Conservation (phyloP, 768 basidiomycete species). For the Hericium rajendrae region DNA sequence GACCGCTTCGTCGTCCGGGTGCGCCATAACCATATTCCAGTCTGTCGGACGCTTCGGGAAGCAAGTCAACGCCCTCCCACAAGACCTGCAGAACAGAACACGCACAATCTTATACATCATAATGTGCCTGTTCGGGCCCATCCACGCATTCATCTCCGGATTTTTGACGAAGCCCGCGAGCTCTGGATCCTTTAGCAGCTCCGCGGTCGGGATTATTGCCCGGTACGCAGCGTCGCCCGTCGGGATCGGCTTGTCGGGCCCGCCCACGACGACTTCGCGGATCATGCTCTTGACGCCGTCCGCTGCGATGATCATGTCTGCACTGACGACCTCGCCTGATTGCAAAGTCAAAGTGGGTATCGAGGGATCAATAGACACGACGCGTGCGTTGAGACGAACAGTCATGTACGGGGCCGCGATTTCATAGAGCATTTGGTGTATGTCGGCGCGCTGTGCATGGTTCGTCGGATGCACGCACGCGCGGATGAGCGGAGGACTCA, state of each 20-base stretch:
- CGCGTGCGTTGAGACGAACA: not conserved
- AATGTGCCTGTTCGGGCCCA: constrained; percentile 9
- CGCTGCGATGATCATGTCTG: constrained; percentile 16
- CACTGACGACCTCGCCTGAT: constrained; percentile 12
- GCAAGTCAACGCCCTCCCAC: not conserved
- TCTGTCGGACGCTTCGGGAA: constrained; percentile 8
- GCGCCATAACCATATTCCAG: constrained; percentile 13
- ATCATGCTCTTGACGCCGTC: constrained; percentile 16
- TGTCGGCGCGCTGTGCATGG: not conserved
- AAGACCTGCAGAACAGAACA: not conserved
- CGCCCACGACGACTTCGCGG: constrained; percentile 15
- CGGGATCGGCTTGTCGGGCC: constrained; percentile 10
- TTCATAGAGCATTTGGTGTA: not conserved
- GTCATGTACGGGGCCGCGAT: not conserved
- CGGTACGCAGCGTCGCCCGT: constrained; percentile 21
- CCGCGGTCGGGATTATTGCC: not conserved
- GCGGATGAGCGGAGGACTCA: not conserved
- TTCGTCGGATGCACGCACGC: not conserved
- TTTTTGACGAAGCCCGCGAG: constrained; percentile 4
- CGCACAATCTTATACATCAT: constrained; percentile 9
- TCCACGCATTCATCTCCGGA: constrained; percentile 10
- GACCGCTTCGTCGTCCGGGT: constrained; percentile 9
- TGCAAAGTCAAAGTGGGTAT: constrained; percentile 8
- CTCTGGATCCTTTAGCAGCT: constrained; percentile 5
- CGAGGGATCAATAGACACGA: not conserved